phyloP scores from a whole-genome alignment of 352 stramenopile genomes.

The Halophytophthora batemanensis region DNA sequence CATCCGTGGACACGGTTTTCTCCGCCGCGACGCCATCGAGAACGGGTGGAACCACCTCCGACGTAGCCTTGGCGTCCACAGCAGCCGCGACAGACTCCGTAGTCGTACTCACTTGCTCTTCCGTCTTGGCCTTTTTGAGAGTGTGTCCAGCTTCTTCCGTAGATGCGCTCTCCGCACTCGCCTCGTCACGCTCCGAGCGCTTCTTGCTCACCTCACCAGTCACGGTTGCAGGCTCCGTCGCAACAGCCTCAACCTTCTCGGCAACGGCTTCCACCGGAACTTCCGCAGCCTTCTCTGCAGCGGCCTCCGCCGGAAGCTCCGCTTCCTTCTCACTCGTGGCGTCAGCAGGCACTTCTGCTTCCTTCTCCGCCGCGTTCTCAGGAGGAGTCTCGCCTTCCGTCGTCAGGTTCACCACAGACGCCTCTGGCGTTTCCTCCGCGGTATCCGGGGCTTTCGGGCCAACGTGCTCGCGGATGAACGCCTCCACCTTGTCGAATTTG shows the following conservation, averaged over 20 bases:
- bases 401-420: too few relatives aligned
- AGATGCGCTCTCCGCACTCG: constrained; percentile 2
- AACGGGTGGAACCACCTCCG: too few relatives aligned
- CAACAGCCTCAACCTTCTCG: constrained; percentile 3
- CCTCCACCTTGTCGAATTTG: constrained; percentile 67
- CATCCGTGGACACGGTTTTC: neutral
- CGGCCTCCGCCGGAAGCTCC: neutral
- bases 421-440: constrained; percentile 16
- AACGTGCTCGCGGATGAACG: constrained; percentile 26
- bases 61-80: neutral
- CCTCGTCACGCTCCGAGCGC: constrained; percentile 29
- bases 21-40: neutral
- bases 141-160: constrained; percentile 15
- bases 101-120: constrained; percentile 1
- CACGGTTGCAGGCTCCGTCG: neutral
- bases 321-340: neutral
- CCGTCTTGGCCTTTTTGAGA: constrained; percentile 30
- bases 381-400: too few relatives aligned
- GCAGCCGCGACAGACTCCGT: neutral
- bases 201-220: constrained; percentile 21
- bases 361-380: too few relatives aligned
- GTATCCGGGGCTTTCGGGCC: constrained; percentile 5
- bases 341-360: too few relatives aligned
- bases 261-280: neutral
- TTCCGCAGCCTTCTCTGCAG: neutral